Conservation (phyloP, 2,329 filamentous ascomycete genomes). For the Pseudogymnoascus sp. region DNA sequence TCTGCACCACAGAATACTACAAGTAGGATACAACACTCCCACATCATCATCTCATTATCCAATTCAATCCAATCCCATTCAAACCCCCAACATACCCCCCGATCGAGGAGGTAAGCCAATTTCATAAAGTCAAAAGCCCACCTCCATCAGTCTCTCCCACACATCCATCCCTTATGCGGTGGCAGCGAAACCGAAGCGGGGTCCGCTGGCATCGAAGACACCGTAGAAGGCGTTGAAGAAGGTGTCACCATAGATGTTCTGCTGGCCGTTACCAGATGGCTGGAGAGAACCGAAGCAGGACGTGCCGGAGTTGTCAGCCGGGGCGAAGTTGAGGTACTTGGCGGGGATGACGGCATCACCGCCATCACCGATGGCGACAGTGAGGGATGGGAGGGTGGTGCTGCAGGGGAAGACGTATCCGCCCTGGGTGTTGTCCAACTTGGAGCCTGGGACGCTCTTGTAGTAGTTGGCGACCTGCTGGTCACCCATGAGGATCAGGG, state of each 20-base stretch:
- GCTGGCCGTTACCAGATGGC: slow-evolving; percentile 20
- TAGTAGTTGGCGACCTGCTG: slow-evolving; percentile 31
- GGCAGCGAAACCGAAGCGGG: slow-evolving; percentile 23
- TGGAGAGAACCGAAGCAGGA: slow-evolving; percentile 32
- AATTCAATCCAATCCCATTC: neutral
- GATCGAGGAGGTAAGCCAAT: neutral
- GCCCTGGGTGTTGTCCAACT: slow-evolving; percentile 22
- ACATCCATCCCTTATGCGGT: slow-evolving; percentile 13
- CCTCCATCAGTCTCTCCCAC: neutral
- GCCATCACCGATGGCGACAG: slow-evolving; percentile 25
- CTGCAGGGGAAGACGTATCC: slow-evolving; percentile 31
- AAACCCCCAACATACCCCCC: neutral
- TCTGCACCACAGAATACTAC: neutral
- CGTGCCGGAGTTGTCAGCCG: slow-evolving; percentile 9
- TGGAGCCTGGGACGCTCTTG: slow-evolving; percentile 24
- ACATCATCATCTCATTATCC: neutral
- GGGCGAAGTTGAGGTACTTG: slow-evolving; percentile 29
- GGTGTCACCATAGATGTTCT: slow-evolving; percentile 27
- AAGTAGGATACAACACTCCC: neutral
- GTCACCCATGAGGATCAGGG: slow-evolving; percentile 30
- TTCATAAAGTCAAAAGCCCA: neutral
- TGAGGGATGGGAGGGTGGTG: slow-evolving; percentile 27
- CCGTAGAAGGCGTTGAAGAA: slow-evolving; percentile 27
- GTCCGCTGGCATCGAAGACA: slow-evolving; percentile 22
- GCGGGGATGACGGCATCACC: slow-evolving; percentile 28